Base-by-base conservation (phyloP, 345 rosid species). In the Eucalyptus regnans region DNA sequence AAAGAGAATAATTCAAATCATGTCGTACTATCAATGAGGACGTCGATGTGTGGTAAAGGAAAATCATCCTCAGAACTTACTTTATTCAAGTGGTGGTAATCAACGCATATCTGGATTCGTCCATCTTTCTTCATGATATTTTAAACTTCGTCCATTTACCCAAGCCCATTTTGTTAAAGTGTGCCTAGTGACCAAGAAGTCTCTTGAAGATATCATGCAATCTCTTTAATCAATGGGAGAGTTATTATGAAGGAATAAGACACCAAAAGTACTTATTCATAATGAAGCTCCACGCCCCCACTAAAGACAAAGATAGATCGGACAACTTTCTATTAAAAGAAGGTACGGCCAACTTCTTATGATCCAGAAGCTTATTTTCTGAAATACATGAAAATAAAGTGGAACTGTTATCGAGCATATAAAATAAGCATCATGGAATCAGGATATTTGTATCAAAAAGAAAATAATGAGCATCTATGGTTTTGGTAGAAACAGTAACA, bases 81-180 rank as follows among this genome's bases (percentile, higher is more conserved):
- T 16, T 51, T 51, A 3, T 51, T 7, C 1, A 51, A 0, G 20
- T 51, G 2, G 0, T 51, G 54, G 0, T 51, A 51, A 16, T 51
- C 20, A 51, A 51, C 20, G 3, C 54, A 51, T 51, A 51, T 0
- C 8, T 0, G 2, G 54, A 0, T 6, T 16, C 8, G 8, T 15
- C 20, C 54, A 50, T 50, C 54, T 50, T 50, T 50, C 54, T 50
- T 50, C 54, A 16, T 16, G 54, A 50, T 3, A 3, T 50, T 50
- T 50, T 50, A 50, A 50, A 50, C 54, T 50, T 37, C 8, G 3
- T 33, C 14, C 37, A 71, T 71, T 71, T 41, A 71, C 13, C 46
- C 46, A 2, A 71, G 2, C 81, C 25, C 81, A 71, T 71, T 68
- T 68, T 68, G 44, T 68, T 68, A 5, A 68, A 33, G 44, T 7